phyloP scores from a whole-genome alignment of 345 rosid genomes.

The Acer negundo region DNA sequence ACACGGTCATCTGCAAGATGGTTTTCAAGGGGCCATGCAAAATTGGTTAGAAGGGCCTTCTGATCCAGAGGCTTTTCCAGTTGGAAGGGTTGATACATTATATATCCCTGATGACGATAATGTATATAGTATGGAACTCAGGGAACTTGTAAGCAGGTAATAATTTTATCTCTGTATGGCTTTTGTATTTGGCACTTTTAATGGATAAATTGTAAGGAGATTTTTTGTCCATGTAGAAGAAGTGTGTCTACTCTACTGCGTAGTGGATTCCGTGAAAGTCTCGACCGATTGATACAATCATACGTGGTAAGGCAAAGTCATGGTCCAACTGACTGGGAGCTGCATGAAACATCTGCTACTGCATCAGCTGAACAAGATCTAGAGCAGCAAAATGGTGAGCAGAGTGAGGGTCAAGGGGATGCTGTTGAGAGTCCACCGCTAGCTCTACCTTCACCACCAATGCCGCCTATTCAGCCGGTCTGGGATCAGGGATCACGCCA shows the following conservation, averaged over 20 bases:
- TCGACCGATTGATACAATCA: constrained; percentile 80
- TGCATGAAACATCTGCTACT: constrained; percentile 52
- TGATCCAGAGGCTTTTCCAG: constrained; percentile 43
- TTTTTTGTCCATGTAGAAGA: constrained; percentile 58
- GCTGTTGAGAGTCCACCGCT: constrained; percentile 47
- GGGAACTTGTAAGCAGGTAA: constrained; percentile 87
- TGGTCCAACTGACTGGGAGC: constrained; percentile 65
- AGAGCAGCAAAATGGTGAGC: constrained; percentile 55
- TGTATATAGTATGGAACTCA: constrained; percentile 63
- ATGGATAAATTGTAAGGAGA: constrained; percentile 18
- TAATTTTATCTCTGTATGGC: constrained; percentile 15
- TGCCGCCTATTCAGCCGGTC: constrained; percentile 48
- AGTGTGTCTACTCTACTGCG: constrained; percentile 90
- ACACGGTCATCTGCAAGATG: constrained; percentile 37
- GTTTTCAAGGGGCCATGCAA: constrained; percentile 53
- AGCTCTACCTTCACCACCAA: constrained; percentile 47
- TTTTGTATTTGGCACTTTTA: constrained; percentile 7
- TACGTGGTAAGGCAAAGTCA: constrained; percentile 86
- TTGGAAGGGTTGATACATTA: constrained; percentile 50
- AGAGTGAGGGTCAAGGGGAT: constrained; percentile 48
- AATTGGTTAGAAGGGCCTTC: constrained; percentile 63
- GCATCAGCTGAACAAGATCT: constrained; percentile 47
- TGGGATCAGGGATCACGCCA: constrained; percentile 69
- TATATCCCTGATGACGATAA: constrained; percentile 67
- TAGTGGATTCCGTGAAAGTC: constrained; percentile 89